Percentiles rank a stretch among this genome's conserved stretches.
Evolutionary conservation across 495 filamentous ascomycete species (phyloP).

Genomic region (Letharia columbiana): DNA sequence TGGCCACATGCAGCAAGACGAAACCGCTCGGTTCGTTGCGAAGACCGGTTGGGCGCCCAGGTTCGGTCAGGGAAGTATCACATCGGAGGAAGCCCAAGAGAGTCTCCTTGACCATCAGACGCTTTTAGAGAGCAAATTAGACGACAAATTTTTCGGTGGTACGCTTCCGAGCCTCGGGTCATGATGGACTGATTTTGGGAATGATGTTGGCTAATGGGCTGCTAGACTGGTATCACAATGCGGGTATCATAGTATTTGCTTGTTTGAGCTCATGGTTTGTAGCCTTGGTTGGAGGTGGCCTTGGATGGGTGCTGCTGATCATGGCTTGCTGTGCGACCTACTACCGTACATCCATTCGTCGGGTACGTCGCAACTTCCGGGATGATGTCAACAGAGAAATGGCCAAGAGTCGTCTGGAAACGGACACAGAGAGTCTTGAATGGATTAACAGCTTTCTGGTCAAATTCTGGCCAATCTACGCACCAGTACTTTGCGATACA

Average conservation of each 20-base stretch:
- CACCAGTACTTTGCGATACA: conserved; percentile 82
- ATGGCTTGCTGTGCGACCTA: conserved; percentile 91
- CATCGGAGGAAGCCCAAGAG: conserved; percentile 46
- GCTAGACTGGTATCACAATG: conserved; percentile 92
- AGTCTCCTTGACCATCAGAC: conserved; percentile 80
- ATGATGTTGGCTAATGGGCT: conserved; percentile 5
- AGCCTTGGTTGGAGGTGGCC: conserved; percentile 78
- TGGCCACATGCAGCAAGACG: conserved; percentile 47
- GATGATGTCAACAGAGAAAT: conserved; percentile 93
- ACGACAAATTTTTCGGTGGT: conserved; percentile 91
- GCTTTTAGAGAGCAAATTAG: conserved; percentile 71
- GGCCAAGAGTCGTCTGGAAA: conserved; percentile 80
- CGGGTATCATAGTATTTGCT: conserved; percentile 83
- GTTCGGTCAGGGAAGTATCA: conserved; percentile 54
- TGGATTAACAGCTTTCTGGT: conserved; percentile 99
- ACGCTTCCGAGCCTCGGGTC: conserved; percentile 24
- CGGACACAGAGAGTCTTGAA: conserved; percentile 86
- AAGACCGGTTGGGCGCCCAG: conserved; percentile 82
- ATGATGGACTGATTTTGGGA: not conserved
- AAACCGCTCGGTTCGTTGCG: conserved; percentile 51
- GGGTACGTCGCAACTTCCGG: conserved; percentile 89
- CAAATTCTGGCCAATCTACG: conserved; percentile 99
- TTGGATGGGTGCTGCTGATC: conserved; percentile 86
- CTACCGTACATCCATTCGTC: conserved; percentile 89
- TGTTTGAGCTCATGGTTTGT: conserved; percentile 86